Base-by-base conservation (phyloP, 805 yeast species). In the Clavispora santaluciae region DNA sequence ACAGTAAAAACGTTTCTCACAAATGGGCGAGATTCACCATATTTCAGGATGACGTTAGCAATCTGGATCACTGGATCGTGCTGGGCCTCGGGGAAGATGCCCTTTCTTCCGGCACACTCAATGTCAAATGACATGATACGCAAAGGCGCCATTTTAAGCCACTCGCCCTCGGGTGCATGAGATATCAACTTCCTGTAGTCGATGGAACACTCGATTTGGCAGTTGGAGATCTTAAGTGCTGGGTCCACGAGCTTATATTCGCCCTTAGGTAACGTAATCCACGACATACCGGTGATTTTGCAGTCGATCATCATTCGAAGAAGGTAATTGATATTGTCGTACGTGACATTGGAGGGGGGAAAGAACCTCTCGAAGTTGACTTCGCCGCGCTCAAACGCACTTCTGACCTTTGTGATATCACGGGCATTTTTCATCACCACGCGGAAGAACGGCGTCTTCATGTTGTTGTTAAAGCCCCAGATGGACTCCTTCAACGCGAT, bases 81-180 rank as follows among this genome's bases (percentile, higher is more conserved):
- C 46, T 85, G 85, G 1, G 99, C 83, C 57, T 93, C 99, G 1
- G 99, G 99, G 61, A 93, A 93, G 10, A 93, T 76, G 40, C 99
- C 99, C 49, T 87, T 85, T 63, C 99, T 79, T 34, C 99, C 99
- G 3, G 99, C 93, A 75, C 99, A 93, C 64, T 93, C 99, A 46
- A 93, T 93, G 72, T 93, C 99, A 61, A 93, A 91, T 9, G 97
- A 89, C 50, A 93, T 69, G 36, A 93, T 81, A 55, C 99, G 82
- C 44, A 93, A 71, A 0, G 99, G 99, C 1, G 99, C 98, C 67
- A 86, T 83, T 50, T 81, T 83, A 25, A 88, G 76, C 90, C 95
- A 95, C 45, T 90, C 89, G 4, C 96, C 97, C 57, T 91, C 98
- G 0, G 96, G 75, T 1, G 88, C 75, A 59, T 88, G 98, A 1